Conservation (phyloP, 768 basidiomycete species). For the Podaxis sp. region DNA sequence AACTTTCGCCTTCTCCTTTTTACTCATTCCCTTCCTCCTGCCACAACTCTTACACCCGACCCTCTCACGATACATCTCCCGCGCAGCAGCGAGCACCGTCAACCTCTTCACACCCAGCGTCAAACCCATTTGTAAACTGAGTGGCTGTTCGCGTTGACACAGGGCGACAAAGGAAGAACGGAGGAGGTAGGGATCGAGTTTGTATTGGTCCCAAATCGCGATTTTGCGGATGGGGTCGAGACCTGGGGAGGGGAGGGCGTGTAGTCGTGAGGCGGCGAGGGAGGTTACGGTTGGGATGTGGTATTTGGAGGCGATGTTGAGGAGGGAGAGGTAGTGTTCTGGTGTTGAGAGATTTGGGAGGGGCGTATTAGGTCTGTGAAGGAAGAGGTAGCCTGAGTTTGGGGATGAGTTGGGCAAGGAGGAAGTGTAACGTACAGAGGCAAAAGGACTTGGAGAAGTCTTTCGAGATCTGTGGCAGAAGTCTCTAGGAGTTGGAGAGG, state of each 20-base stretch:
- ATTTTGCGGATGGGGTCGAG: slow-evolving; percentile 35
- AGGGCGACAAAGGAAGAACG: slow-evolving; percentile 29
- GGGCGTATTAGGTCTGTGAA: not conserved
- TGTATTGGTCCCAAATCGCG: slow-evolving; percentile 35
- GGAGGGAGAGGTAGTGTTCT: slow-evolving; percentile 13
- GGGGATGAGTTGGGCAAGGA: not conserved
- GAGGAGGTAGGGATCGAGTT: slow-evolving; percentile 29
- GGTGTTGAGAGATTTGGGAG: slow-evolving; percentile 1
- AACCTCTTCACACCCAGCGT: slow-evolving; percentile 33
- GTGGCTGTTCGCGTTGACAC: slow-evolving; percentile 30
- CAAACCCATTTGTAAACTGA: slow-evolving; percentile 33
- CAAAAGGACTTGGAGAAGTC: slow-evolving; percentile 6
- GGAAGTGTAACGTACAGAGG: not conserved
- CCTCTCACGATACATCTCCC: slow-evolving; percentile 30
- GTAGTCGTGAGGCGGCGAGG: slow-evolving; percentile 17
- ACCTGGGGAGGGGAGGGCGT: slow-evolving; percentile 20
- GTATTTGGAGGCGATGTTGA: slow-evolving; percentile 12
- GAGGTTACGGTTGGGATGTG: slow-evolving; percentile 12
- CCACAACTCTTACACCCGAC: slow-evolving; percentile 27
- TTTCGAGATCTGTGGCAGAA: slow-evolving; percentile 5
- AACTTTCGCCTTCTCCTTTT: slow-evolving; percentile 24
- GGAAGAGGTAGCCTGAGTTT: not conserved
- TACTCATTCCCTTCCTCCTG: slow-evolving; percentile 21
- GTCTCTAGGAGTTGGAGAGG: slow-evolving; percentile 36
- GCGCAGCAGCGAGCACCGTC: slow-evolving; percentile 31